Percentiles rank a stretch among this genome's conserved stretches.
phyloP scores from a whole-genome alignment of 345 rosid genomes.

The Gossypium rotundifolium region DNA sequence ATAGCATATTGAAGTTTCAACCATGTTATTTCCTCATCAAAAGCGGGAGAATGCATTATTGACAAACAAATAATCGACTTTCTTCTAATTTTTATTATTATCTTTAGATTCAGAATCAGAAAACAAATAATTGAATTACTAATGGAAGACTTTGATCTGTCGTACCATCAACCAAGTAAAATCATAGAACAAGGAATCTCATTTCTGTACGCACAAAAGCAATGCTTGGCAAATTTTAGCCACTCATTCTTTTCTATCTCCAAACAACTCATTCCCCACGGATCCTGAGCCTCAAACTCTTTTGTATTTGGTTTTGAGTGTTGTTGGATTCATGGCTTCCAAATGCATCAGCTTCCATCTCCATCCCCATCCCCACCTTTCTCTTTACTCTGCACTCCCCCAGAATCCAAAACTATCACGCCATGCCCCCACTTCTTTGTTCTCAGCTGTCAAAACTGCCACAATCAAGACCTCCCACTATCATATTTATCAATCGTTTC shows the following conservation, averaged over 20 bases:
- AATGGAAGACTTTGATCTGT: background rate
- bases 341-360: slow-evolving; percentile 41
- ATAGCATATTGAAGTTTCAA: background rate
- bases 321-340: slow-evolving; percentile 40
- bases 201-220: background rate
- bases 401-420: slow-evolving; percentile 12
- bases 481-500: background rate
- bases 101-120: too few relatives aligned
- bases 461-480: background rate
- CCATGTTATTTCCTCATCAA: background rate
- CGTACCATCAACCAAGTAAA: background rate
- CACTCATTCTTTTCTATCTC: slow-evolving; percentile 17
- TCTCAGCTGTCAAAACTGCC: slow-evolving; percentile 11
- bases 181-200: slow-evolving; percentile 7
- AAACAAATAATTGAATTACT: background rate
- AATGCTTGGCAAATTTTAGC: background rate
- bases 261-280: slow-evolving; percentile 17
- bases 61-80: background rate
- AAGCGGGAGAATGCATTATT: background rate
- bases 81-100: too few relatives aligned
- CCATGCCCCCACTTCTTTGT: background rate
- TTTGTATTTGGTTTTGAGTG: slow-evolving; percentile 12
- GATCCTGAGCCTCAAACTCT: slow-evolving; percentile 27
- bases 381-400: slow-evolving; percentile 17
- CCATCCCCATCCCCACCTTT: slow-evolving; percentile 39